phyloP scores from a whole-genome alignment of 1,284 basidiomycete genomes.

The Entoloma clypeatum region DNA sequence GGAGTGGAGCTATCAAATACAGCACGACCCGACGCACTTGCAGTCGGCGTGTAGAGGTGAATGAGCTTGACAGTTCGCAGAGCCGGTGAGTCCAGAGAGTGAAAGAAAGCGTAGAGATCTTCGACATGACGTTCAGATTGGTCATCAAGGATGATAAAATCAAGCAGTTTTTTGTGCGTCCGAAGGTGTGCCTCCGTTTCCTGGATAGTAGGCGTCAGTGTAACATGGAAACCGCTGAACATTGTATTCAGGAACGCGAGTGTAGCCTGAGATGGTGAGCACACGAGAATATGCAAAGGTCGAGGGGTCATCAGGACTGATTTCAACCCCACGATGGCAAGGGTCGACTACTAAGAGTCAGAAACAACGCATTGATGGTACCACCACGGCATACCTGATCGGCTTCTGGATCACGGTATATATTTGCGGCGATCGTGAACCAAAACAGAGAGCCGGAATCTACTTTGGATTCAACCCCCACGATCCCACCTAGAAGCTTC shows the following conservation, averaged over 20 bases:
- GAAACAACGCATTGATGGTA: not conserved
- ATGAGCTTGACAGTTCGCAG: constrained; percentile 59
- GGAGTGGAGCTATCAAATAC: constrained; percentile 46
- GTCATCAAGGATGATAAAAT: constrained; percentile 64
- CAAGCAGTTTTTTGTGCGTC: constrained; percentile 37
- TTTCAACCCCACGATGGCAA: constrained; percentile 45
- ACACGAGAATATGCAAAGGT: constrained; percentile 50
- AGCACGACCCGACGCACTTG: constrained; percentile 46
- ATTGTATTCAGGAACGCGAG: constrained; percentile 52
- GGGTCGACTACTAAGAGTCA: constrained; percentile 28
- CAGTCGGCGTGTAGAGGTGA: constrained; percentile 68
- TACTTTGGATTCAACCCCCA: constrained; percentile 62
- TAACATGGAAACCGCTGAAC: constrained; percentile 51
- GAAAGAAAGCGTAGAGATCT: constrained; percentile 46
- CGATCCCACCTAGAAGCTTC: constrained; percentile 68
- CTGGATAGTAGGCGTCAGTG: constrained; percentile 38
- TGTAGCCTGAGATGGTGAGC: constrained; percentile 56
- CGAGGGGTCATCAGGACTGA: constrained; percentile 40
- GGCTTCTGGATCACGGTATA: constrained; percentile 53
- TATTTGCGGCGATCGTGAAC: constrained; percentile 65
- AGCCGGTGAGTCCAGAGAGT: constrained; percentile 32
- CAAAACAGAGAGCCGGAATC: constrained; percentile 63
- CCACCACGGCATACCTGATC: constrained; percentile 34
- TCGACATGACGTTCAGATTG: constrained; percentile 57
- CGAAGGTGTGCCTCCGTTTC: constrained; percentile 44